phyloP scores from a whole-genome alignment of 306 rosid genomes.

The Lotus japonicus region DNA sequence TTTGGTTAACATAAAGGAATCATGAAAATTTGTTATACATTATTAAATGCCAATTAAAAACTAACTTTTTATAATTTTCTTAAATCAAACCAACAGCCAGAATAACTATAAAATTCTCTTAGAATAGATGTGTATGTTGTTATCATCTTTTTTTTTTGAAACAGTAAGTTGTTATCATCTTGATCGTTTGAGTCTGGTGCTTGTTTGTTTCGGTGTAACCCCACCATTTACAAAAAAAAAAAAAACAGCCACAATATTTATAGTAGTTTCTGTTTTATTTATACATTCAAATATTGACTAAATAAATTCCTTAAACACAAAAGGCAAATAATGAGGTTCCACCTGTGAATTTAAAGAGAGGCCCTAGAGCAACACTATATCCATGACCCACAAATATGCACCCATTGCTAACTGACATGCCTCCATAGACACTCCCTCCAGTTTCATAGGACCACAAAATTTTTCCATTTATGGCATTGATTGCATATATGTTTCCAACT shows the following conservation, averaged over 20 bases:
- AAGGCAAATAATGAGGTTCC: slow-evolving; percentile 55
- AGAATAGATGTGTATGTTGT: too few species aligned
- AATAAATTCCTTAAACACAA: slow-evolving; percentile 13
- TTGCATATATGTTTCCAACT: slow-evolving; percentile 43
- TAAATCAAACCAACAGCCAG: background rate
- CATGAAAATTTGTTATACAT: background rate
- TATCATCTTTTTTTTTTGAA: too few species aligned
- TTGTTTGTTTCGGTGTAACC: too few species aligned
- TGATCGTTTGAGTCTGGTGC: too few species aligned
- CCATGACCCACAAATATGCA: slow-evolving; percentile 57
- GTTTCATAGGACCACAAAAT: slow-evolving; percentile 49
- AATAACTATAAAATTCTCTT: too few species aligned
- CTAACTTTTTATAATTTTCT: background rate
- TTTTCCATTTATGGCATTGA: slow-evolving; percentile 35
- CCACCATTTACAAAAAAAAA: too few species aligned
- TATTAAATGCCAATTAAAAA: too few species aligned
- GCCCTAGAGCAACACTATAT: slow-evolving; percentile 22
- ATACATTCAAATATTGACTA: background rate
- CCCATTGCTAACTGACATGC: slow-evolving; percentile 45
- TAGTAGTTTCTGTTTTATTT: background rate
- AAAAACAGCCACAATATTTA: too few species aligned
- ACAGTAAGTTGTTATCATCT: too few species aligned
- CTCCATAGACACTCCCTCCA: slow-evolving; percentile 53
- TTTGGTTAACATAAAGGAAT: too few species aligned
- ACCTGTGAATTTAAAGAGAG: slow-evolving; percentile 1